Base-by-base conservation (phyloP, 116 monocot genomes). In the Zostera marina region DNA sequence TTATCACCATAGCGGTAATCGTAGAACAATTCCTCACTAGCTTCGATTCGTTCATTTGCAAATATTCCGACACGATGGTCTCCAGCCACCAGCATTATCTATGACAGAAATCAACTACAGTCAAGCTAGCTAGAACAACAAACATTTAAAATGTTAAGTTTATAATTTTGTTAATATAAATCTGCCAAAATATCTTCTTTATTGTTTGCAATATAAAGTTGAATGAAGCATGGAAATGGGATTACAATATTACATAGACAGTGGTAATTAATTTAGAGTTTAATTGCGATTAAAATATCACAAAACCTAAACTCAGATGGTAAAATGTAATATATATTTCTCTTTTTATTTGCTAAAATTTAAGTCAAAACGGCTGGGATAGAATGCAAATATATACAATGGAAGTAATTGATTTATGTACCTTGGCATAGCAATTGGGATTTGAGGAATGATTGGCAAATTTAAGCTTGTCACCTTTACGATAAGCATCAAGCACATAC, bases 361-460 rank as follows among this genome's bases (percentile, higher is more conserved):
- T 32, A 32, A 32, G 32, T 3, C 14, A 17, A 49, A 49, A 6
- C 11, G 47, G 17, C 47, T 49, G 19, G 49, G 19, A 49, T 22
- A 8, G 8, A 23, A 62, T 47, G 25, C 48, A 47, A 16, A n/a
- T 8, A 32, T 3, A 24, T 12, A 19, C 52, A 32, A 8, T 52
- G 41, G 32, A 42, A 22, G 10, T 38, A 51, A 53, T 19, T 7
- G 12, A 42, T 21, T 20, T 47, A 2, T 15, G 51, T 72, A 96
- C 96, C 89, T 89, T 96, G 1, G 96, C 96, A 71, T 96, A 96
- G 55, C 96, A 96, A 68, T 96, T 96, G 9, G 96, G 96, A 25
- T 80, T 89, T 21, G 85, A 85, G 12, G 96, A 96, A 78, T 96
- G 96, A 68, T 96, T 96, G 65, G 96, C 96, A 65, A 96, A 89